Conservation (phyloP, 306 rosid species). For the Ochetophila trinervis region DNA sequence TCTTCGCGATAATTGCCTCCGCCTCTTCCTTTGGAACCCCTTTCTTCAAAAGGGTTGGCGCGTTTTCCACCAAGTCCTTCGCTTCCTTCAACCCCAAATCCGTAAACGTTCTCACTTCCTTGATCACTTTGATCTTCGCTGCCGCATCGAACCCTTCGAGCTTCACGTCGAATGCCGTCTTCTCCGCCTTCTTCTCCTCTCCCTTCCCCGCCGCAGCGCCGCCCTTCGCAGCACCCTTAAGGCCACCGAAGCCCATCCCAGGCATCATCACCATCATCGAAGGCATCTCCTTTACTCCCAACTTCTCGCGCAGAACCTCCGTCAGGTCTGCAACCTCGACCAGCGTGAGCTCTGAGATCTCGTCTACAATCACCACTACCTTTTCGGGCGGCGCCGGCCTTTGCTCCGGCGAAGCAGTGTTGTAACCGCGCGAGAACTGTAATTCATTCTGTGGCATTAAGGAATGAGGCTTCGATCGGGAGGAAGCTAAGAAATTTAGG, state of each 20-base stretch:
- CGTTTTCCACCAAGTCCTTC: slow-evolving; percentile 91
- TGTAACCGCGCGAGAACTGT: slow-evolving; percentile 24
- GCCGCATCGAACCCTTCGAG: slow-evolving; percentile 83
- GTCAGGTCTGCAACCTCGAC: slow-evolving; percentile 72
- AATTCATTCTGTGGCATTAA: background rate
- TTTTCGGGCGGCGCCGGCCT: slow-evolving; percentile 39
- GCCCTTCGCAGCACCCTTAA: slow-evolving; percentile 44
- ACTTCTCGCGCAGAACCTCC: slow-evolving; percentile 67
- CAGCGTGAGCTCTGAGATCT: slow-evolving; percentile 61
- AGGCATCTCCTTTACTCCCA: slow-evolving; percentile 74
- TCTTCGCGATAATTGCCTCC: slow-evolving; percentile 65
- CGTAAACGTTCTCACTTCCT: slow-evolving; percentile 87
- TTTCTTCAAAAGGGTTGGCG: slow-evolving; percentile 80
- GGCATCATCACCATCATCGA: slow-evolving; percentile 79
- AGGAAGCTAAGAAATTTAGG: slow-evolving; percentile 13
- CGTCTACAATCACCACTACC: slow-evolving; percentile 57
- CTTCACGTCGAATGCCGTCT: slow-evolving; percentile 81
- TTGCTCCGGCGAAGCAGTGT: slow-evolving; percentile 38
- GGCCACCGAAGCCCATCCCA: slow-evolving; percentile 58
- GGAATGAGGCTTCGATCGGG: background rate
- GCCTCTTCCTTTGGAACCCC: slow-evolving; percentile 92
- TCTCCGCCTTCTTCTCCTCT: slow-evolving; percentile 63
- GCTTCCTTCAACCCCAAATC: slow-evolving; percentile 97
- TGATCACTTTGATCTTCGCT: slow-evolving; percentile 76
- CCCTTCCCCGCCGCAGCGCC: slow-evolving; percentile 35